Percentiles rank a stretch among this genome's conserved stretches.
phyloP scores from a whole-genome alignment of 2,329 filamentous ascomycete genomes.

The Aspergillus neoniger region DNA sequence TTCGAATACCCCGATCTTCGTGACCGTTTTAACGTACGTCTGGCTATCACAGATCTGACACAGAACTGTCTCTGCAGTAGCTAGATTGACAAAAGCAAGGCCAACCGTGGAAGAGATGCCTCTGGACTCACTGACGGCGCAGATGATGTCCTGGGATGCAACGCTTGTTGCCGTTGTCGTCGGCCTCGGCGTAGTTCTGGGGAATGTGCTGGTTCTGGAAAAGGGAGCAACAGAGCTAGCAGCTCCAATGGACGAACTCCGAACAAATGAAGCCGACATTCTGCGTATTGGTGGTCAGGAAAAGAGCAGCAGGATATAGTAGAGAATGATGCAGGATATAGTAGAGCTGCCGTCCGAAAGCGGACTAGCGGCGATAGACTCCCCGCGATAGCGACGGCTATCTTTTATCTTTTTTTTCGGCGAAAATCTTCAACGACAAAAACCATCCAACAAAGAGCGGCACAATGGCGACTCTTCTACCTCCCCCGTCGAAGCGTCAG shows the following conservation, averaged over 20 bases:
- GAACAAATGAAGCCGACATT: conserved; percentile 8
- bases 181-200: conserved; percentile 50
- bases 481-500: conserved; percentile 87
- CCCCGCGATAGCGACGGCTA: conserved; percentile 20
- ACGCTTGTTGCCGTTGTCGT: conserved; percentile 60
- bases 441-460: conserved; percentile 6
- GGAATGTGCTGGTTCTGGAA: conserved; percentile 45
- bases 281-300: too few species aligned
- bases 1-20: conserved; percentile 79
- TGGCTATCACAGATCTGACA: conserved; percentile 93
- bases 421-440: conserved; percentile 12
- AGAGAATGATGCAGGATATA: conserved; percentile 11
- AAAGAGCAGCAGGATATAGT: conserved; percentile 9
- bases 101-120: conserved; percentile 82
- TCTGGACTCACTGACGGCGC: conserved; percentile 84
- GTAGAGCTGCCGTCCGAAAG: conserved; percentile 14
- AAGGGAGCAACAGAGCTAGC: conserved; percentile 25
- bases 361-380: conserved; percentile 21
- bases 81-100: conserved; percentile 82
- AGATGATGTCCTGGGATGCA: conserved; percentile 73
- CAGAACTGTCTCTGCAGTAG: conserved; percentile 78
- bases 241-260: conserved; percentile 9
- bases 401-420: conserved; percentile 22
- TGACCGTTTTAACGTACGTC: conserved; percentile 83
- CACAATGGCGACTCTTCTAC: conserved; percentile 75